Base-by-base conservation (phyloP, 345 rosid species). In the Pugionium dolabratum region DNA sequence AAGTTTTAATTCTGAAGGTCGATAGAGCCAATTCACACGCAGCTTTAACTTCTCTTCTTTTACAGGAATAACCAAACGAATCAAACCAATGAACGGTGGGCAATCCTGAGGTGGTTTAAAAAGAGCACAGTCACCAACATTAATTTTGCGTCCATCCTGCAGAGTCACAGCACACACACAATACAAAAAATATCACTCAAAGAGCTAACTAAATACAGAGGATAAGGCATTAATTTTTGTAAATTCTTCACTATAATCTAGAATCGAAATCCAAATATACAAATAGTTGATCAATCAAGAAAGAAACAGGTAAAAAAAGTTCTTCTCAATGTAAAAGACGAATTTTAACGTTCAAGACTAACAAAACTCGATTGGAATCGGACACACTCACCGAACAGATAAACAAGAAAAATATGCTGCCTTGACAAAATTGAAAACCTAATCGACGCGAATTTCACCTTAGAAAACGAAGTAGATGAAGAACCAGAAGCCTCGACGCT, bases 61-160 rank as follows among this genome's bases (percentile, higher is more conserved):
- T 6, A 70, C 74, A 48, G 80, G 32, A 50, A 77, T 76, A 5
- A 88, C 18, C 67, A 76, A 79, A 26, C 86, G 91, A 48, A 93
- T 85, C 61, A 93, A 61, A 32, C 97, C 98, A 66, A 93, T 84
- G 71, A 90, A 86, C n/a, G 97, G 97, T 1, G 86, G 96, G n/a
- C 90, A 86, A 73, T 80, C 96, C 69, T 78, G 83, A 4, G 94
- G 79, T 1, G 94, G 94, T 49, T 90, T 86, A 62, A 93, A 93
- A 33, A 93, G 86, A 57, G 97, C 97, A 77, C 90, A 93, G 59
- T 93, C 98, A 69, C 97, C 98, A 62, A 90, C 84, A 75, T 76
- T 77, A 64, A 93, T 83, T 75, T 53, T 84, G 72, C 97, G 96
- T 33, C 97, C 97, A 27, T 84, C 96, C 98, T 91, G 56, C 47